Evolutionary conservation across 1,284 basidiomycete genomes (phyloP).

Genomic region (Ganoderma lingzhi): DNA sequence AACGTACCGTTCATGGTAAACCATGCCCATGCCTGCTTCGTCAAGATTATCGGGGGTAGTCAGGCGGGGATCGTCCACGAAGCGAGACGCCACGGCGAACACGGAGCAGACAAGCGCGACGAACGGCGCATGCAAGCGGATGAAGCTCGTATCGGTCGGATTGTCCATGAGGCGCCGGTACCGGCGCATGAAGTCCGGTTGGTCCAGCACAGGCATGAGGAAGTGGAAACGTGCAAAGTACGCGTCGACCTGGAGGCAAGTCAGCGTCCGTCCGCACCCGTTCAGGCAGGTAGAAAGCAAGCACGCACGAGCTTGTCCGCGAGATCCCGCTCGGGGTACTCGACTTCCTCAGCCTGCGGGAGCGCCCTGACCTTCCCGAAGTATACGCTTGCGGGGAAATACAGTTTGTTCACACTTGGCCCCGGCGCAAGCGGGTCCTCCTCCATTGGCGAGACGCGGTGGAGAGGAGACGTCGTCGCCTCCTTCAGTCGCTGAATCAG

Average conservation of each 20-base stretch:
- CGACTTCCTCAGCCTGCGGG: conserved; percentile 86
- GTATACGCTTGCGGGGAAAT: conserved; percentile 89
- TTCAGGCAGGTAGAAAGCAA: conserved; percentile 9
- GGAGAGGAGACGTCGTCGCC: conserved; percentile 75
- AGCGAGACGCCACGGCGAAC: conserved; percentile 82
- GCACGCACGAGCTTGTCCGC: conserved; percentile 79
- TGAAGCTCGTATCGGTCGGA: conserved; percentile 57
- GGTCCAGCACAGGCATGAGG: conserved; percentile 85
- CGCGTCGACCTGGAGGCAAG: conserved; percentile 72
- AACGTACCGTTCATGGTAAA: conserved; percentile 83
- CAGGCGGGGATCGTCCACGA: conserved; percentile 78
- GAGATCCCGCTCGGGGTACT: conserved; percentile 83
- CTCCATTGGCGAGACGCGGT: conserved; percentile 82
- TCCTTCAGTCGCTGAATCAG: conserved; percentile 89
- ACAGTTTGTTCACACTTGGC: conserved; percentile 82
- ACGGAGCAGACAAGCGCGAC: conserved; percentile 81
- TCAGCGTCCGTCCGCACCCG: conserved; percentile 19
- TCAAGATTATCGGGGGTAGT: conserved; percentile 64
- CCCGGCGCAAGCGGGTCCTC: conserved; percentile 80
- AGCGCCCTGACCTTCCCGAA: conserved; percentile 88
- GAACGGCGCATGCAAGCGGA: conserved; percentile 74
- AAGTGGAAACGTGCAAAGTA: conserved; percentile 89
- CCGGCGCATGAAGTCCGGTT: conserved; percentile 77
- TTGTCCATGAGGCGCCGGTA: conserved; percentile 81
- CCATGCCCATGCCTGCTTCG: conserved; percentile 85